Conservation (phyloP, 345 rosid genomes). For the Rubroshorea leprosula region DNA sequence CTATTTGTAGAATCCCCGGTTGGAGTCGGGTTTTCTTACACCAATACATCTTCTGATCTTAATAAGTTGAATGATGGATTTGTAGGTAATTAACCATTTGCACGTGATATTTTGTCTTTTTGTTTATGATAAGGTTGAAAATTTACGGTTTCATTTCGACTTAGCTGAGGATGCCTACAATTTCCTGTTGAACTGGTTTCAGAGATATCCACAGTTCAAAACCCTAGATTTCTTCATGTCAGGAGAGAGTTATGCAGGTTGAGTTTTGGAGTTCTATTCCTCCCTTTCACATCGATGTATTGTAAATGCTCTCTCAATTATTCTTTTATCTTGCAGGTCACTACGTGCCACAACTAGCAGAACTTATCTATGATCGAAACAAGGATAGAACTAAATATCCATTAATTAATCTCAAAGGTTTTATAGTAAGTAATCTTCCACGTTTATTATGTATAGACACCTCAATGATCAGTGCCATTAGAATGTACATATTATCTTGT, state of each 20-base stretch:
- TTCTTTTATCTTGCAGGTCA: too few relatives aligned
- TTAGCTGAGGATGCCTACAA: conserved; percentile 32
- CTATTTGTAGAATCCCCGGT: conserved; percentile 63
- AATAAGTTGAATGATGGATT: conserved; percentile 40
- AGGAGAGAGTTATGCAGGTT: conserved; percentile 38
- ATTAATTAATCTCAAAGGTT: conserved; percentile 38
- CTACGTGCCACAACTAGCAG: conserved; percentile 63
- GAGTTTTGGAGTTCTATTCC: too few relatives aligned
- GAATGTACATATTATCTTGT: too few relatives aligned
- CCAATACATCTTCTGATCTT: conserved; percentile 53
- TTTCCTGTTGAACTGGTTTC: conserved; percentile 34
- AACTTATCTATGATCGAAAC: conserved; percentile 47
- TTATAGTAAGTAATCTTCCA: conserved; percentile 27
- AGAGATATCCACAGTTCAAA: conserved; percentile 31
- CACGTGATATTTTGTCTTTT: too few relatives aligned
- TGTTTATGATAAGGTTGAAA: too few relatives aligned
- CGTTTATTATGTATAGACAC: too few relatives aligned
- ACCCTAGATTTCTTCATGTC: conserved; percentile 27
- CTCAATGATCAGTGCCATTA: too few relatives aligned
- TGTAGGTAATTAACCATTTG: too few relatives aligned
- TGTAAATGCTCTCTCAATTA: too few relatives aligned
- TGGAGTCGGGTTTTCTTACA: conserved; percentile 70
- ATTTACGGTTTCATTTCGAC: too few relatives aligned
- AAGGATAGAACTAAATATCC: conserved; percentile 29
- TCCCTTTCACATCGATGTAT: too few relatives aligned